Evolutionary conservation across 495 filamentous ascomycete species (phyloP).

Genomic region (Tuber aestivum): DNA sequence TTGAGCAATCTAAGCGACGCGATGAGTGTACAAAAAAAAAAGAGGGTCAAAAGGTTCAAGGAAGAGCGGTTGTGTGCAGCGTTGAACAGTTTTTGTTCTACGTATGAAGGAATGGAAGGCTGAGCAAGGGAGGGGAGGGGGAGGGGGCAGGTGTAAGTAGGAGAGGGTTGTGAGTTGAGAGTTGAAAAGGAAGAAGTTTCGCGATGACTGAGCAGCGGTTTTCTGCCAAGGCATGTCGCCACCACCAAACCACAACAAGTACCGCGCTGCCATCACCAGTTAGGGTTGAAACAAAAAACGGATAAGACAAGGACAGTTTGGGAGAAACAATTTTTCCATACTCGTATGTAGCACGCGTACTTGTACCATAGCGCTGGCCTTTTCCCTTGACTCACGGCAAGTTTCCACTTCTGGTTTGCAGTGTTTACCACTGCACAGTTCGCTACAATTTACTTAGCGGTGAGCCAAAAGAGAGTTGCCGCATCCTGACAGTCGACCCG

Average conservation of each 20-base stretch:
- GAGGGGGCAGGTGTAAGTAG: conserved; percentile 16
- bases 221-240: conserved; percentile 23
- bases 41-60: neutral
- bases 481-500: too few relatives aligned
- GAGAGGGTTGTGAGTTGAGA: conserved; percentile 16
- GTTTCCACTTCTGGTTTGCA: too few relatives aligned
- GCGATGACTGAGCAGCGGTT: conserved; percentile 36
- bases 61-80: conserved; percentile 9
- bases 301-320: neutral
- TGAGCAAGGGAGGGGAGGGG: conserved; percentile 18
- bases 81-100: conserved; percentile 11
- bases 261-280: neutral
- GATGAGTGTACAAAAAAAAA: conserved; percentile 11
- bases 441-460: too few relatives aligned
- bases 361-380: too few relatives aligned
- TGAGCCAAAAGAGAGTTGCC: too few relatives aligned
- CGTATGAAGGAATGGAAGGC: conserved; percentile 8
- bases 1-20: conserved; percentile 11
- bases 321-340: neutral
- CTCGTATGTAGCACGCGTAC: too few relatives aligned
- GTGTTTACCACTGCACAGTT: too few relatives aligned
- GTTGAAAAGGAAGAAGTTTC: conserved; percentile 36
- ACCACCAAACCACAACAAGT: conserved; percentile 13
- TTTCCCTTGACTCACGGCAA: too few relatives aligned
- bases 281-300: neutral